Evolutionary conservation across 805 yeast species (phyloP), one percentile per base, ranked within the genome.

Genomic region (Wickerhamiella lipophila): DNA sequence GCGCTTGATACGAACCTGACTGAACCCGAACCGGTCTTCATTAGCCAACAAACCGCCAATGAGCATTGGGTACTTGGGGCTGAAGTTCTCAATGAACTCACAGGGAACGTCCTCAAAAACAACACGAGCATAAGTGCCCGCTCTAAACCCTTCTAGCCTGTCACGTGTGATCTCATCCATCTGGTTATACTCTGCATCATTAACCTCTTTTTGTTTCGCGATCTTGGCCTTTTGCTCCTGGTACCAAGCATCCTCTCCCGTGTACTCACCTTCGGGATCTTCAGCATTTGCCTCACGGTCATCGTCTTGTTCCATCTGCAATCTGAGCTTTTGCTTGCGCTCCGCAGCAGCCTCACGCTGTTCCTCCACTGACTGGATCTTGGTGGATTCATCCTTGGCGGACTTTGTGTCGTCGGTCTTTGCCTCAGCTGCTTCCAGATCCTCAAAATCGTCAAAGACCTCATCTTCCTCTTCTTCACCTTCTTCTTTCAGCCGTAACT

Each of bases 141-240:
- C 92, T 53, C 82, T 76, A 64, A 71, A 83, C 52, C 99, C 99
- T 68, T 89, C 96, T 55, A 94, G 78, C 55, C 78, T 79, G 50
- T 77, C 70, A 60, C 97, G 74, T 18, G 83, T 77, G n/a, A 74
- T 83, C 11, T 68, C 71, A 51, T 86, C 94, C 80, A 92, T 74
- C 39, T 74, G 72, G 16, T 77, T 81, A 40, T 58, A 64, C 52
- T 67, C 72, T 8, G 84, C 76, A 63, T 85, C 83, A 65, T 92
- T 94, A 67, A 94, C 87, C 53, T 89, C 97, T 54, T 84, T 69
- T 68, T 92, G 98, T 64, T 92, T 89, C 50, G 95, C 87, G 79
- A 94, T 88, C 60, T 88, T 89, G 52, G 95, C 94, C 69, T 92
- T 92, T 65, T 92, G 96, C 64, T 83, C 78, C 63, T 89, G 97